Conservation (phyloP, 2,329 filamentous ascomycete species). For the Penicillium sp. region DNA sequence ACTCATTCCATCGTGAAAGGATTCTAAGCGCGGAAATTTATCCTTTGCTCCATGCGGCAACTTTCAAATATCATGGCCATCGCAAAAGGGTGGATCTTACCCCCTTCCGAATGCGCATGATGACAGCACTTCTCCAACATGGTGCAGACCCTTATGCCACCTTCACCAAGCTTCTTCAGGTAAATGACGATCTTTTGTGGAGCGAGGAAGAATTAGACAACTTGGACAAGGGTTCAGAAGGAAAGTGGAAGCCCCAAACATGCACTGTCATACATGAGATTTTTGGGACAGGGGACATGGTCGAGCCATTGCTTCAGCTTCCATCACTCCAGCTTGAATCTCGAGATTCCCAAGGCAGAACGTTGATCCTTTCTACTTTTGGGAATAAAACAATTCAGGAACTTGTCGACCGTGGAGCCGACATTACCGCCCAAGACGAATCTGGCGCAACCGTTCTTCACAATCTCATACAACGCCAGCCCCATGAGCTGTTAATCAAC, state of each 20-base stretch:
- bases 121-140: constrained; percentile 18
- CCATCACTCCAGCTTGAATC: constrained; percentile 16
- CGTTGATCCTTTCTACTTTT: constrained; percentile 8
- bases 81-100: not conserved
- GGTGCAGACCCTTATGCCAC: constrained; percentile 25
- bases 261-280: constrained; percentile 19
- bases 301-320: constrained; percentile 21
- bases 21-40: not conserved
- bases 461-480: not conserved
- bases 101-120: constrained; percentile 8
- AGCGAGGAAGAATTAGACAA: not conserved
- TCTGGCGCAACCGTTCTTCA: not conserved
- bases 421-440: not conserved
- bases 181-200: not conserved
- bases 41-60: not conserved
- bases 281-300: not conserved
- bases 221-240: not conserved
- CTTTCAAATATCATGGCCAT: not conserved
- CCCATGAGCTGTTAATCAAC: not conserved
- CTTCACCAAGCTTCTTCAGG: not conserved
- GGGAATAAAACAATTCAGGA: not conserved
- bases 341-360: constrained; percentile 17
- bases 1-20: not conserved
- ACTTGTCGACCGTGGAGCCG: not conserved
- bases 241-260: constrained; percentile 3